Conservation (phyloP, 495 filamentous ascomycete species). For the Xeromyces bisporus region DNA sequence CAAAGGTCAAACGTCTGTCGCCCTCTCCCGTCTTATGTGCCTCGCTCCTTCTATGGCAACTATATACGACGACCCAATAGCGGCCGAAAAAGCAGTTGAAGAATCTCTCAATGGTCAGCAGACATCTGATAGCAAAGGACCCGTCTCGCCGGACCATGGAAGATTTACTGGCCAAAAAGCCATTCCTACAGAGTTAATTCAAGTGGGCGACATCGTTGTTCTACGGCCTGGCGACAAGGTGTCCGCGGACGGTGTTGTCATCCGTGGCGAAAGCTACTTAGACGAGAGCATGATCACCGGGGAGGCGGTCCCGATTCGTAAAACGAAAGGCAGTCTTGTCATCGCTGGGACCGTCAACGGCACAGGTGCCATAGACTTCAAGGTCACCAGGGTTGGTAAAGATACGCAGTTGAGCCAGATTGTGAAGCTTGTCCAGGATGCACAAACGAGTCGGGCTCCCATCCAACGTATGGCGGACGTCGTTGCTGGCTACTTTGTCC, state of each 20-base stretch:
- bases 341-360: conserved; percentile 98
- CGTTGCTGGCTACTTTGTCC: conserved; percentile 89
- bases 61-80: conserved; percentile 93
- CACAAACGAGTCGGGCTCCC: conserved; percentile 83
- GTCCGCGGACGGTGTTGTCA: conserved; percentile 78
- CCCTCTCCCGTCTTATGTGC: conserved; percentile 88
- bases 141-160: conserved; percentile 29
- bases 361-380: conserved; percentile 77
- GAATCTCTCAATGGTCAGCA: conserved; percentile 38
- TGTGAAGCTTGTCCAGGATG: conserved; percentile 89
- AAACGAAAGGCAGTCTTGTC: conserved; percentile 57
- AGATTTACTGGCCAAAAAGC: conserved; percentile 54
- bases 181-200: conserved; percentile 87
- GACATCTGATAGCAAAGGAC: conserved; percentile 18
- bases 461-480: conserved; percentile 89
- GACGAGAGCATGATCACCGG: conserved; percentile 99
- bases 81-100: conserved; percentile 76
- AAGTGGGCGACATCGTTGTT: conserved; percentile 85
- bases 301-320: conserved; percentile 84
- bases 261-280: conserved; percentile 77
- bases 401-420: conserved; percentile 97
- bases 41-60: conserved; percentile 92
- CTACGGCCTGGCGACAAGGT: conserved; percentile 93
- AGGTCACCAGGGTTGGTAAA: conserved; percentile 78
- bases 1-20: conserved; percentile 92